Base-by-base conservation (phyloP, 2,329 filamentous ascomycete species). In the Penicillium brevicompactum region DNA sequence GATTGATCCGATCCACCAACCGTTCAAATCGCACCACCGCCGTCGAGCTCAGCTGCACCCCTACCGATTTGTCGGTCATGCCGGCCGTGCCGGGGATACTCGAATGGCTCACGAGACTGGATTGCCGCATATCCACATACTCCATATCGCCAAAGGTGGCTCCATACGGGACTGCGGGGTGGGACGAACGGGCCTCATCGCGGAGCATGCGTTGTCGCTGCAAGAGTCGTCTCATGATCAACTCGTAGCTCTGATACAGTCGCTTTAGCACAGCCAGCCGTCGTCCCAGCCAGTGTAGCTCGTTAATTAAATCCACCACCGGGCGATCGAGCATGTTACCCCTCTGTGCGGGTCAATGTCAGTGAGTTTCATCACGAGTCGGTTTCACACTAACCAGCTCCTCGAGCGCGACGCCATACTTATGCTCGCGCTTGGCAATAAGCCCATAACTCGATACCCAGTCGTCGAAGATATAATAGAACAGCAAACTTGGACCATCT, bases 391-490 rank as follows among this genome's bases (percentile, higher is more conserved):
- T 60, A 68, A 83, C 81, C 64, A 86, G 65, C 32, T 72, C 63
- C 55, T 84, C 80, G 18, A 88, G 74, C 48, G 69, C 64, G 16
- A 72, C 69, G 4, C 76, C 77, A 47, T 82, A 82, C 46, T 75
- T 75, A 57, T 80, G 78, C 56, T 86, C 83, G 50, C 81, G 78
- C 21, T 82, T 79, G 3, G 84, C 82, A 45, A 87, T 80, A 10
- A 87, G 75, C 34, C 79, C 80, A 66, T 86, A 87, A 49, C 81
- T 85, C 10, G 84, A 84, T 48, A 82, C 79, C 85, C 85, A 87
- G 66, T 87, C 86, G 65, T 88, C 85, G 63, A 87, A 88, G 2
- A 88, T 77, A 67, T 87, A 87, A 65, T 87, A 87, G 67, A 87
- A 85, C 2, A 88, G 73, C n/a, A 88, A 64, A 31, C 84, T 84